Base-by-base conservation (phyloP, 768 basidiomycete genomes). In the Tephrocybe sp. region DNA sequence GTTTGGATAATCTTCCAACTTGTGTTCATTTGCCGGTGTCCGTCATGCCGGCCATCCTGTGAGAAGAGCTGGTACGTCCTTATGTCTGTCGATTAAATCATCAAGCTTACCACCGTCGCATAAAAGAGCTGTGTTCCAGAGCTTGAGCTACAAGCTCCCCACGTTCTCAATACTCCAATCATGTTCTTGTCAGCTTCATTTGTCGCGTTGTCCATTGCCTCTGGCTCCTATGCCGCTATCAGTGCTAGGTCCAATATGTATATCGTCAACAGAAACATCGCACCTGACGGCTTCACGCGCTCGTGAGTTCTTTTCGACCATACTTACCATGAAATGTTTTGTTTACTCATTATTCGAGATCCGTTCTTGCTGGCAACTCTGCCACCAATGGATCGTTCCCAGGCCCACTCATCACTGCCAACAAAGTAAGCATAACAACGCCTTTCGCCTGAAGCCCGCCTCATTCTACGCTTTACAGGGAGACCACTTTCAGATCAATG, bases 291-390 rank as follows among this genome's bases (percentile, higher is more conserved):
- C 11, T 30, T 30, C 77, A 30, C 38, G 58, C 70, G 2, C 75
- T 76, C 0, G 75, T 77, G 57, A 76, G 75, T 20, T 11, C 11
- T 11, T n/a, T n/a, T n/a, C n/a, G n/a, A n/a, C n/a, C n/a, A n/a
- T n/a, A n/a, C n/a, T n/a, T n/a, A n/a, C n/a, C n/a, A n/a, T n/a
- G n/a, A n/a, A n/a, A n/a, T n/a, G n/a, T n/a, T n/a, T n/a, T n/a
- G n/a, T n/a, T n/a, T n/a, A n/a, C n/a, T n/a, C n/a, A n/a, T n/a
- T n/a, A n/a, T n/a, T n/a, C n/a, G n/a, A 66, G 65, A 6, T 57
- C 63, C 17, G 64, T 64, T 15, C 48, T 67, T 9, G 65, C 63
- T 24, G 66, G 58, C 11, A 45, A 40, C 30, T 51, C 56, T 12
- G 41, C 58, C 3, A 45, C 48, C 8, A 51, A 53, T 21, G 54